Percentiles rank a stretch among this genome's conserved stretches.
Conservation (phyloP, 345 rosid species). For the Linum usitatissimum region DNA sequence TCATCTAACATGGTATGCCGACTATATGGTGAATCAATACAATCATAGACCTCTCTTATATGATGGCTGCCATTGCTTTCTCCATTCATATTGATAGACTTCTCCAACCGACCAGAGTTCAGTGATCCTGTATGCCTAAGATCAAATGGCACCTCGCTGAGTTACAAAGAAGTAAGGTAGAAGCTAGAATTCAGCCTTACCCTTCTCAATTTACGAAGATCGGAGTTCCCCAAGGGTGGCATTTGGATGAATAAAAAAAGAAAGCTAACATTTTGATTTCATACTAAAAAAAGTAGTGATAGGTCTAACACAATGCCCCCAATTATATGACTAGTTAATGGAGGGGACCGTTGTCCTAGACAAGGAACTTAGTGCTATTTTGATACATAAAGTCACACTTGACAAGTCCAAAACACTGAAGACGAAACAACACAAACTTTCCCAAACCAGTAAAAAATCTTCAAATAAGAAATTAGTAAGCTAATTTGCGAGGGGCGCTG, state of each 20-base stretch:
- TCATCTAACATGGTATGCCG: slow-evolving; percentile 28
- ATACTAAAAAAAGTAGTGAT: slow-evolving; percentile 24
- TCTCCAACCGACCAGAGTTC: slow-evolving; percentile 29
- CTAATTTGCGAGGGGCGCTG: neutral
- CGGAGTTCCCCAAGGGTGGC: slow-evolving; percentile 18
- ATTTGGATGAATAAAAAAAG: slow-evolving; percentile 23
- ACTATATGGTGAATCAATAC: slow-evolving; percentile 74
- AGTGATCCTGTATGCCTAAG: slow-evolving; percentile 45
- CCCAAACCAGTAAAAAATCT: slow-evolving; percentile 7
- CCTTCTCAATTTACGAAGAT: slow-evolving; percentile 34
- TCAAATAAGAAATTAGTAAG: neutral
- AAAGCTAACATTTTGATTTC: slow-evolving; percentile 31
- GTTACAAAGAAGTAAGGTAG: slow-evolving; percentile 41
- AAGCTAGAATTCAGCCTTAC: slow-evolving; percentile 40
- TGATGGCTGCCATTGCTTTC: slow-evolving; percentile 25
- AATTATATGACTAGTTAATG: slow-evolving; percentile 36
- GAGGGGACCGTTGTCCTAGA: slow-evolving; percentile 56
- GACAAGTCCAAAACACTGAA: slow-evolving; percentile 20
- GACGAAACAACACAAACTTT: slow-evolving; percentile 10
- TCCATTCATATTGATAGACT: slow-evolving; percentile 17
- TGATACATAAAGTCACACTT: slow-evolving; percentile 27
- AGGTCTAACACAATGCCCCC: slow-evolving; percentile 42
- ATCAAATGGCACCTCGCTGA: slow-evolving; percentile 67
- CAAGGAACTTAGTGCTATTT: slow-evolving; percentile 34
- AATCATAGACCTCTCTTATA: slow-evolving; percentile 26